Base-by-base conservation (phyloP, 352 stramenopile genomes). In the Pythium brassicae region DNA sequence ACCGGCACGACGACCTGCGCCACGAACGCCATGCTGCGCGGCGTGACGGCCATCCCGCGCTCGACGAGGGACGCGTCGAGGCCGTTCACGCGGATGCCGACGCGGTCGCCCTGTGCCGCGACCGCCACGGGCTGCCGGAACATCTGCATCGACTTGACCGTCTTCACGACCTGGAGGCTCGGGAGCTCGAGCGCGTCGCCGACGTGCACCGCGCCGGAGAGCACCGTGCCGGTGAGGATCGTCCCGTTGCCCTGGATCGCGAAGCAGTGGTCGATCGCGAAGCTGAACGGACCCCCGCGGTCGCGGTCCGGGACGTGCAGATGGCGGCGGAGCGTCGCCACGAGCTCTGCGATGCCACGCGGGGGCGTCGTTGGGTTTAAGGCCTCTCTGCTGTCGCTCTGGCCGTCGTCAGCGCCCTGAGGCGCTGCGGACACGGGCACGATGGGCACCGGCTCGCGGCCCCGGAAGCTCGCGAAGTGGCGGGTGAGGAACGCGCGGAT, bases 191-290 rank as follows among this genome's bases (percentile, higher is more conserved):
- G 73, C 19, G 89, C 84, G 46, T 99, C 84, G 64, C 96, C 96
- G 1, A 98, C 87, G 5, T 59, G 44, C 2, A 98, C 50, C 20
- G 61, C 71, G 39, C 97, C 97, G 2, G 72, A 84, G 12, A 99
- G 66, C 50, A 98, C 89, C 0, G 81, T 93, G 42, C 97, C 97
- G 20, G 97, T 99, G 45, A 99, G 66, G 26, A 99, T 95, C 17
- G 97, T 99, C 23, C 97, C 97, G 63, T 98, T 95, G 12, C 97
- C 97, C 46, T 95, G 94, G 45, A 99, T 92, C 23, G 86, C 75
- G 66, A 99, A 99, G 69, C 97, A 99, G 68, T 99, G 97, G 74
- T 99, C 97, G 55, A 99, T 92, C 35, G 87, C 81, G 59, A 98
- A 96, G 59, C 92, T 94, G 52, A 99, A 95, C 26, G 77, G 66